A percentile compares a stretch with the other conserved stretches of the same genome.
These are phyloP conservation scores for Hygrophorus russula DNA, from an alignment of 768 basidiomycete species.

Conservation along the genomic window DNA sequence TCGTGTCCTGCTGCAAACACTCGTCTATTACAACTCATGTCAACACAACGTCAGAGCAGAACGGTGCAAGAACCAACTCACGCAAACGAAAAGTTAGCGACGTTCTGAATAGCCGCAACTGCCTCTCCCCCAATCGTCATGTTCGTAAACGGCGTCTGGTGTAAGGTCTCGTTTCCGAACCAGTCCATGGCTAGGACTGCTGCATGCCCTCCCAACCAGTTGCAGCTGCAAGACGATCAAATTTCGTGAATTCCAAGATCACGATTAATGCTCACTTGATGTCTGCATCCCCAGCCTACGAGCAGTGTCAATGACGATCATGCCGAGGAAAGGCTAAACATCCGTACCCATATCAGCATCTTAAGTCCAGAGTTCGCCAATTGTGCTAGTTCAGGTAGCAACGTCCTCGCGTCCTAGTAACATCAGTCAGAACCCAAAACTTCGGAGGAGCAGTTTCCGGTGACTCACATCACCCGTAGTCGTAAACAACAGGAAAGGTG, in stretches of 20 bases:
- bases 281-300: conserved; percentile 36
- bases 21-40: conserved; percentile 22
- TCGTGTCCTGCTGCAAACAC: conserved; percentile 51
- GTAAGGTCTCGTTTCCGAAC: conserved; percentile 29
- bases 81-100: conserved; percentile 61
- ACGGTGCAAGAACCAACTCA: conserved; percentile 20
- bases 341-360: conserved; percentile 34
- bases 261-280: conserved; percentile 27
- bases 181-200: conserved; percentile 34
- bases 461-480: conserved; percentile 45
- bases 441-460: background rate
- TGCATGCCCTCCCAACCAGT: conserved; percentile 36
- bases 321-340: background rate
- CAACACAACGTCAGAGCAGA: background rate
- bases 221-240: conserved; percentile 21
- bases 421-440: background rate
- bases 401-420: conserved; percentile 40
- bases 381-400: conserved; percentile 36
- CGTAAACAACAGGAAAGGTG: conserved; percentile 29
- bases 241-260: background rate
- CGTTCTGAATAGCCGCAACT: conserved; percentile 51
- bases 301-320: conserved; percentile 6
- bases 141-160: conserved; percentile 30
- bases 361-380: conserved; percentile 33
- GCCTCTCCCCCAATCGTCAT: conserved; percentile 43